phyloP scores from a whole-genome alignment of 169 alveolate species.

The Plasmodium yoelii region DNA sequence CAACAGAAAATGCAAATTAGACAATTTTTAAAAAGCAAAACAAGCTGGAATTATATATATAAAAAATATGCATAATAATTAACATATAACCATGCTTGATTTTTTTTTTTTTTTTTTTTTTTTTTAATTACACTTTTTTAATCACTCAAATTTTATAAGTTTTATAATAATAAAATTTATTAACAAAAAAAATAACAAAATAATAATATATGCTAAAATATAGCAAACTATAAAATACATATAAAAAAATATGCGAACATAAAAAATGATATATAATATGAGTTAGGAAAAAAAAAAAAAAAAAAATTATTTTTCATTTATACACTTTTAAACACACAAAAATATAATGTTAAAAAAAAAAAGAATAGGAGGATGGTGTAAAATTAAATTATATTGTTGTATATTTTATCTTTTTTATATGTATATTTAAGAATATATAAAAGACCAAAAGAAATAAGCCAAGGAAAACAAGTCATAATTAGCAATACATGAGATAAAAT shows the following conservation, averaged over 20 bases:
- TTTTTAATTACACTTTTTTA: constrained; percentile 36
- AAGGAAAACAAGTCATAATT: constrained; percentile 52
- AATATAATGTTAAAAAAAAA: background rate
- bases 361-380: background rate
- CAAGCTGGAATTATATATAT: background rate
- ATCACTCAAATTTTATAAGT: constrained; percentile 19
- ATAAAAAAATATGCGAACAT: background rate
- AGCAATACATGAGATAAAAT: constrained; percentile 47
- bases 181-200: constrained; percentile 20
- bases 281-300: background rate
- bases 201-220: background rate
- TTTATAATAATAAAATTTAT: constrained; percentile 5
- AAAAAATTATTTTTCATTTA: constrained; percentile 6
- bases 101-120: constrained; percentile 48
- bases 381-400: constrained; percentile 46
- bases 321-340: background rate
- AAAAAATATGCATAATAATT: background rate
- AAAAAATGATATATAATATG: background rate
- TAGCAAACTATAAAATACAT: background rate
- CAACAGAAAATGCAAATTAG: background rate
- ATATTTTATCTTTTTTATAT: constrained; percentile 58
- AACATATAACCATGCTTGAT: background rate
- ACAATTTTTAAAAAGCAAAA: background rate
- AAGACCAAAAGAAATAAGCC: constrained; percentile 58
- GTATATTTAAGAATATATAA: constrained; percentile 55